Evolutionary conservation across 768 basidiomycete species (phyloP).

Genomic region (Hypsizygus marmoreus): DNA sequence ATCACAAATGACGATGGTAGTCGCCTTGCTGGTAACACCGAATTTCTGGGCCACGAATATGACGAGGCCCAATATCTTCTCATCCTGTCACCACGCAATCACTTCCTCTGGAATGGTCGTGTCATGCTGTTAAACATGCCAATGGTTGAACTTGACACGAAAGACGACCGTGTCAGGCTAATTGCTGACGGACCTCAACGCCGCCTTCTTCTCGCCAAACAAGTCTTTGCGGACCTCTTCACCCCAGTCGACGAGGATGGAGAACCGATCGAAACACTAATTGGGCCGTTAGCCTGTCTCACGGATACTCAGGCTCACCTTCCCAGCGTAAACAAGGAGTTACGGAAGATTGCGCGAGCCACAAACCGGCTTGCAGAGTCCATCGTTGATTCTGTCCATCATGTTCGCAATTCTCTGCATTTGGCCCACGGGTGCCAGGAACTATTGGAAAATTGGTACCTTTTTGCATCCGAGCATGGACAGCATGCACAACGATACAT

Average conservation of each 20-base stretch:
- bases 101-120: slow-evolving; percentile 91
- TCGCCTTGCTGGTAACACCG: slow-evolving; percentile 36
- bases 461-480: slow-evolving; percentile 95
- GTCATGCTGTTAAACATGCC: slow-evolving; percentile 79
- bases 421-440: slow-evolving; percentile 74
- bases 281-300: slow-evolving; percentile 50
- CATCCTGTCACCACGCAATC: slow-evolving; percentile 78
- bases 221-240: slow-evolving; percentile 70
- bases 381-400: slow-evolving; percentile 89
- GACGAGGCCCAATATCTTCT: slow-evolving; percentile 78
- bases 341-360: slow-evolving; percentile 88
- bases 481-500: slow-evolving; percentile 87
- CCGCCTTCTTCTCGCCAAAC: slow-evolving; percentile 75
- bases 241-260: slow-evolving; percentile 64
- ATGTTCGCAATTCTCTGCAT: slow-evolving; percentile 71
- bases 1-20: slow-evolving; percentile 56
- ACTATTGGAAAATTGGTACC: slow-evolving; percentile 89
- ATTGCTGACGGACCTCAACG: slow-evolving; percentile 88
- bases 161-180: slow-evolving; percentile 87
- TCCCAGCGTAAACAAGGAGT: slow-evolving; percentile 84
- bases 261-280: slow-evolving; percentile 44
- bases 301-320: slow-evolving; percentile 89
- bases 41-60: slow-evolving; percentile 50
- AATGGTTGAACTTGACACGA: slow-evolving; percentile 77
- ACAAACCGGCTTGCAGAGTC: slow-evolving; percentile 90